Conservation (phyloP, 2,329 filamentous ascomycete genomes). For the Aspergillus sp. region DNA sequence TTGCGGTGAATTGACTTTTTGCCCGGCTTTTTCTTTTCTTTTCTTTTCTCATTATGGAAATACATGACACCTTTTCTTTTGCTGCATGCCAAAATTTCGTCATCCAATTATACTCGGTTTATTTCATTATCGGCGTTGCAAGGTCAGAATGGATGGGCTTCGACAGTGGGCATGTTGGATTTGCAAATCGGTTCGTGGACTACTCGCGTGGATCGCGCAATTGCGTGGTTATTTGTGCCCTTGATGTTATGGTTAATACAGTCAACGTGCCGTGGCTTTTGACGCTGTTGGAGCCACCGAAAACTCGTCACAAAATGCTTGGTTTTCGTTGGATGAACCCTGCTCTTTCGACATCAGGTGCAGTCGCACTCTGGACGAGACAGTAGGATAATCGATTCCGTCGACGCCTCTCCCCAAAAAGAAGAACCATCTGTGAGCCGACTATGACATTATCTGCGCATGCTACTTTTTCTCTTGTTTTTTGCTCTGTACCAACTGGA, state of each 20-base stretch:
- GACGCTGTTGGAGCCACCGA: constrained; percentile 1
- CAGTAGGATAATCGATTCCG: background rate
- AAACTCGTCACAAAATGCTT: background rate
- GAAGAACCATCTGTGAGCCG: background rate
- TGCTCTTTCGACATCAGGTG: background rate
- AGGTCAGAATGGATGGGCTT: constrained; percentile 20
- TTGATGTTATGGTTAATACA: constrained; percentile 9
- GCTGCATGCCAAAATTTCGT: constrained; percentile 5
- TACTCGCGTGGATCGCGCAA: constrained; percentile 22
- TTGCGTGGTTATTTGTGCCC: constrained; percentile 12
- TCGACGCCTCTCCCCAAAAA: background rate
- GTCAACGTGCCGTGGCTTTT: background rate
- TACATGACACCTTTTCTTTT: constrained; percentile 19
- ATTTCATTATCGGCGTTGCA: constrained; percentile 24
- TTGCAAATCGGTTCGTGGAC: constrained; percentile 15
- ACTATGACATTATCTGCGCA: constrained; percentile 4
- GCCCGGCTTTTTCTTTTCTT: background rate
- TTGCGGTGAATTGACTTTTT: constrained; percentile 14
- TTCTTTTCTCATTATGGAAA: constrained; percentile 10
- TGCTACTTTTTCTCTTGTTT: constrained; percentile 12
- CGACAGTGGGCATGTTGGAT: constrained; percentile 18
- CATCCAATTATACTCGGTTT: background rate
- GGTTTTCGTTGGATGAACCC: background rate
- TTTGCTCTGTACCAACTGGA: constrained; percentile 5
- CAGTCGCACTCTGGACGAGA: background rate